Evolutionary conservation across 108 stramenopile species (phyloP).

Genomic region (Cylindrotheca closterium): DNA sequence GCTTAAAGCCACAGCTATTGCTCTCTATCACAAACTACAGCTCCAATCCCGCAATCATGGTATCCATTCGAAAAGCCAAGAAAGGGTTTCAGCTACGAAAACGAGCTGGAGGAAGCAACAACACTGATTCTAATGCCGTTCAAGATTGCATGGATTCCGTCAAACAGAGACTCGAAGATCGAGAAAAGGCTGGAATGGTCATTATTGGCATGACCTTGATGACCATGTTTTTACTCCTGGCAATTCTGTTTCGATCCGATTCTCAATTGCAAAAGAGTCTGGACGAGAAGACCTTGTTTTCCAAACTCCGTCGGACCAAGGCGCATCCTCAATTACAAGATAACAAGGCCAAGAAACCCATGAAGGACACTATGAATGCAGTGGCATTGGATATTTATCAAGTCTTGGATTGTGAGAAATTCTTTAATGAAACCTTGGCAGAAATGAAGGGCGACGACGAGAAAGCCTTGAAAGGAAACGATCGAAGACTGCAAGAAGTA

Average conservation of each 20-base stretch:
- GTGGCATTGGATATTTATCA: conserved; percentile 63
- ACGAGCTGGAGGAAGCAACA: background rate
- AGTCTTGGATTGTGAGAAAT: conserved; percentile 51
- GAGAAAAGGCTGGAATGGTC: conserved; percentile 29
- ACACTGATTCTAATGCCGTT: background rate
- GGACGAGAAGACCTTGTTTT: background rate
- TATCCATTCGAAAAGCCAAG: conserved; percentile 37
- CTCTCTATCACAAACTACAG: too few relatives aligned
- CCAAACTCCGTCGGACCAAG: too few relatives aligned
- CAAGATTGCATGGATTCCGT: too few relatives aligned
- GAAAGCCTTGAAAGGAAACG: background rate
- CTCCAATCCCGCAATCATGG: too few relatives aligned
- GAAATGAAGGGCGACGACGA: conserved; percentile 7
- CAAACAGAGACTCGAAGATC: too few relatives aligned
- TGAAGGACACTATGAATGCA: conserved; percentile 50
- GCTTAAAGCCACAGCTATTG: too few relatives aligned
- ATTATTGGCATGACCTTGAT: conserved; percentile 1
- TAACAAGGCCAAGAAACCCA: background rate
- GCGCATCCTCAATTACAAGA: conserved; percentile 6
- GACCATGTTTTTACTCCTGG: conserved; percentile 10
- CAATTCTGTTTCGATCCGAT: conserved; percentile 2
- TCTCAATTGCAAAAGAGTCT: background rate
- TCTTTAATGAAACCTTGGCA: conserved; percentile 51
- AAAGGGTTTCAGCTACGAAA: conserved; percentile 23
- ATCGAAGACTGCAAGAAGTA: conserved; percentile 27